Base-by-base conservation (phyloP, 192 early-diverging fungal species). In the Podila epigama region DNA sequence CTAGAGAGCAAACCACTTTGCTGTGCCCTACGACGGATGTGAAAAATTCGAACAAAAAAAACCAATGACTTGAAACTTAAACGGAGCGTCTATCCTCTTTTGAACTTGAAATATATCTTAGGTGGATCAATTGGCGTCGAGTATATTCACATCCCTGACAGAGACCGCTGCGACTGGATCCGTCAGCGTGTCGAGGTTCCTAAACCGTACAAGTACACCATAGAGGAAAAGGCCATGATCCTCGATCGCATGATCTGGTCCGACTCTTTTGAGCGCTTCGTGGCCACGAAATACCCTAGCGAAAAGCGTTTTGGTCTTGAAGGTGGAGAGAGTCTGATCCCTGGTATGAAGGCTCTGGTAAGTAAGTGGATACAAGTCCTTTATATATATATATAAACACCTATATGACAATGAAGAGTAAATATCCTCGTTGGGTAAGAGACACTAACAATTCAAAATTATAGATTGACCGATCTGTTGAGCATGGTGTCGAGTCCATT, bases 301-400 rank as follows among this genome's bases (percentile, higher is more conserved):
- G 95, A 97, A 81, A 97, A 98, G 90, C 87, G 97, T 44, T 99
- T 99, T 65, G 97, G 97, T 66, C 88, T 99, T 41, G 97, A 99
- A 80, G 97, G 97, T 66, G 94, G 94, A 81, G 97, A 99, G 81
- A 85, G 89, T 79, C 86, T 99, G 79, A 97, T 99, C 77, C 97
- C 97, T n/a, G 96, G 95, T 40, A 96, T 99, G 94, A 97, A 99
- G 82, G 92, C 93, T 60, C 82, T 99, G 88, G 91, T 93, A 82
- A 66, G 82, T 84, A 5, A n/a, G n/a, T n/a, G n/a, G n/a, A n/a
- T n/a, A n/a, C n/a, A n/a, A n/a, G n/a, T n/a, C n/a, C n/a, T n/a
- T n/a, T n/a, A n/a, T n/a, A n/a, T n/a, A n/a, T n/a, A n/a, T n/a
- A n/a, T n/a, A n/a, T n/a, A n/a, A n/a, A n/a, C n/a, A n/a, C n/a